Evolutionary conservation across 306 rosid genomes (phyloP).

Genomic region (Begonia masoniana): DNA sequence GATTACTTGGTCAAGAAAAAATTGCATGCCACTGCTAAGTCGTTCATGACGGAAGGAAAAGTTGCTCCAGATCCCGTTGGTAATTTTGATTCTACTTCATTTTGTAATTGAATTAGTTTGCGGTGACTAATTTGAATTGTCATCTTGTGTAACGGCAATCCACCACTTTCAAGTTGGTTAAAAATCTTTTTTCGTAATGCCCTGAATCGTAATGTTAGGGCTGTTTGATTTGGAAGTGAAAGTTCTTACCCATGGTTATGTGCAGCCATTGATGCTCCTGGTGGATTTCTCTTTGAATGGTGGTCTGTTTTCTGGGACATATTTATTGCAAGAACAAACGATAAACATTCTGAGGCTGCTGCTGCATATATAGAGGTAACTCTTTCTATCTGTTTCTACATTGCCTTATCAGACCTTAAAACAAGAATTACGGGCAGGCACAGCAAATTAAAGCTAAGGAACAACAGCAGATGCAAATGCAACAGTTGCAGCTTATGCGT

Average conservation of each 20-base stretch:
- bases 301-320: slow-evolving; percentile 99
- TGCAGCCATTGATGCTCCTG: slow-evolving; percentile 98
- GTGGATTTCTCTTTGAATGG: slow-evolving; percentile 96
- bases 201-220: too few species aligned
- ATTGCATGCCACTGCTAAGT: slow-evolving; percentile 79
- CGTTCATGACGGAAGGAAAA: slow-evolving; percentile 93
- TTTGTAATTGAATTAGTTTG: neutral
- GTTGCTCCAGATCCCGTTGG: slow-evolving; percentile 95
- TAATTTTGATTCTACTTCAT: slow-evolving; percentile 19
- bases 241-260: slow-evolving; percentile 10
- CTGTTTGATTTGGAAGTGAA: neutral
- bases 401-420: neutral
- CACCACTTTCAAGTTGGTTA: neutral
- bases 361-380: slow-evolving; percentile 79
- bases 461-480: slow-evolving; percentile 74
- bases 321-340: slow-evolving; percentile 82
- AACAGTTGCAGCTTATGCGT: slow-evolving; percentile 74
- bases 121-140: neutral
- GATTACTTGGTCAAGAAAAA: slow-evolving; percentile 92
- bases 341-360: slow-evolving; percentile 90
- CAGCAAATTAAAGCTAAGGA: slow-evolving; percentile 74
- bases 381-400: slow-evolving; percentile 6
- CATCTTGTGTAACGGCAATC: neutral
- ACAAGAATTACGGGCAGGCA: slow-evolving; percentile 28
- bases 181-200: too few species aligned